phyloP scores from a whole-genome alignment of 2,329 filamentous ascomycete genomes.

The Aphanoascus verrucosus region DNA sequence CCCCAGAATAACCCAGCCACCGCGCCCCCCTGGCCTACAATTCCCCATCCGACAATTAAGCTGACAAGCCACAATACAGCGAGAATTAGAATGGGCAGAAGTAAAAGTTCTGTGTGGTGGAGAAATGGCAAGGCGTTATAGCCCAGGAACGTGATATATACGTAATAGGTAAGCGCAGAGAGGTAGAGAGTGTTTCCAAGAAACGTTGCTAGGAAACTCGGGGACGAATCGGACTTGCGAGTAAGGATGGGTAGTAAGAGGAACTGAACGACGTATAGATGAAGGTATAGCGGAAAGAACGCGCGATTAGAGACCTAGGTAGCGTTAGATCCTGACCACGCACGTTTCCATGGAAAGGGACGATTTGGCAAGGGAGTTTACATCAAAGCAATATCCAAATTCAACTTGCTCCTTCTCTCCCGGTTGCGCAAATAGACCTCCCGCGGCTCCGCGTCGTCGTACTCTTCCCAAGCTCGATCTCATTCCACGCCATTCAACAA shows the following conservation, averaged over 20 bases:
- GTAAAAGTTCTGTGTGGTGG: constrained; percentile 55
- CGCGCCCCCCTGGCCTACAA: constrained; percentile 35
- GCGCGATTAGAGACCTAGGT: constrained; percentile 51
- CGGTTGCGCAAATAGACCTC: constrained; percentile 50
- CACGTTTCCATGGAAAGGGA: background rate
- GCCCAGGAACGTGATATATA: constrained; percentile 57
- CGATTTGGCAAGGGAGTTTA: constrained; percentile 19
- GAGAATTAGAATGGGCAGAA: constrained; percentile 51
- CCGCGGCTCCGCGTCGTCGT: constrained; percentile 31
- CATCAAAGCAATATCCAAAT: constrained; percentile 63
- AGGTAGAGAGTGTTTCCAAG: constrained; percentile 57
- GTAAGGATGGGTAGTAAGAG: constrained; percentile 51
- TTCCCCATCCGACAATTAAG: constrained; percentile 38
- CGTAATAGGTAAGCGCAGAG: constrained; percentile 55
- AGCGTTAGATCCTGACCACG: background rate
- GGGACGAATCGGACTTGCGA: constrained; percentile 36
- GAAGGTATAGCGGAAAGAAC: constrained; percentile 57
- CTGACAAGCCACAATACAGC: constrained; percentile 49
- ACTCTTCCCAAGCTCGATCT: constrained; percentile 16
- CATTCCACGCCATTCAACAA: constrained; percentile 23
- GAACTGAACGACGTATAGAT: constrained; percentile 57
- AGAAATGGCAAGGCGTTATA: constrained; percentile 60
- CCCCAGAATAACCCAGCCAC: constrained; percentile 38
- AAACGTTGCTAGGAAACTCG: constrained; percentile 41
- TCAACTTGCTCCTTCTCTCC: constrained; percentile 50